Conservation (phyloP, 495 filamentous ascomycete species). For the Talaromyces liani region DNA sequence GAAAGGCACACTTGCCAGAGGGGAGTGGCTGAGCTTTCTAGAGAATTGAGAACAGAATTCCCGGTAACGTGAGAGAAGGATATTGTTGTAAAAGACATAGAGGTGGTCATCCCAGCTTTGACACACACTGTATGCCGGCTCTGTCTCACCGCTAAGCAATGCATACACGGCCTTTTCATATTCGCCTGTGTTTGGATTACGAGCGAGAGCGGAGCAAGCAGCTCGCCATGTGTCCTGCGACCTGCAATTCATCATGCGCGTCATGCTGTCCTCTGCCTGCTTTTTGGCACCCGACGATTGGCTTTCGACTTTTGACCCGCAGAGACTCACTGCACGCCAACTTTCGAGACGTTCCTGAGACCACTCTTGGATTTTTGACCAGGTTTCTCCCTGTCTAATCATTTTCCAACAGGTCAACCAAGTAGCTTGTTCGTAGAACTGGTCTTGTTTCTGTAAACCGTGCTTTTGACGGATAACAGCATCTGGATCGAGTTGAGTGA, state of each 20-base stretch:
- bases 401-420: conserved; percentile 89
- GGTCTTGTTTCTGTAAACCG: conserved; percentile 67
- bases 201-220: conserved; percentile 71
- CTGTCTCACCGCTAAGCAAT: conserved; percentile 73
- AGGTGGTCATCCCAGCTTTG: conserved; percentile 81
- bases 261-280: conserved; percentile 33
- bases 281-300: conserved; percentile 21
- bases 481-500: conserved; percentile 95
- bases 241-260: conserved; percentile 42
- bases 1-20: conserved; percentile 24
- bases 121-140: conserved; percentile 68
- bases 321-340: conserved; percentile 65
- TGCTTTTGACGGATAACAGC: conserved; percentile 69
- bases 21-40: conserved; percentile 32
- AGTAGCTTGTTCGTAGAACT: conserved; percentile 75
- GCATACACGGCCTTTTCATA: conserved; percentile 89
- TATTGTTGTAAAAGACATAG: conserved; percentile 81
- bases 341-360: conserved; percentile 67
- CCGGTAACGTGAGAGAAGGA: conserved; percentile 51
- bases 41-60: conserved; percentile 39
- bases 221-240: conserved; percentile 61
- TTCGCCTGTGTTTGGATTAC: conserved; percentile 56
- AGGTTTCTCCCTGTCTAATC: conserved; percentile 66
- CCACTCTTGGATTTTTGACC: conserved; percentile 71
- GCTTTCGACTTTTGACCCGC: conserved; percentile 34